Evolutionary conservation across 176 grass and related monocot species (phyloP), one percentile per base, ranked within the genome.

Genomic region (Typha latifolia): DNA sequence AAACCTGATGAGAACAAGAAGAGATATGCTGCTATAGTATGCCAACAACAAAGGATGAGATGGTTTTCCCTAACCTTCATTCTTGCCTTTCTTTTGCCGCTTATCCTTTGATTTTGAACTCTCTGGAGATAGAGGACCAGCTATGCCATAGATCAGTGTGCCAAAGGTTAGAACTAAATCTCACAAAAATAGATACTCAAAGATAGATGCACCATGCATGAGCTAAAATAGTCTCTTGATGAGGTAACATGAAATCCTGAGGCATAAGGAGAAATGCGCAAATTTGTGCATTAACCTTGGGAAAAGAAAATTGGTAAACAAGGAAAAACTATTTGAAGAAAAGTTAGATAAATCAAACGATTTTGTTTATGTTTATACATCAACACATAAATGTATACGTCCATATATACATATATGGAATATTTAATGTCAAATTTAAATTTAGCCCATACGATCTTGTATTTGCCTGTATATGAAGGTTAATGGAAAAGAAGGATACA

Each of bases 71-170:
- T 61, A 76, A 99, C 95, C 95, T 82, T 90, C 95, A 61, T 67
- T 85, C 77, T 74, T 94, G n/a, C 85, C 86, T 79, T 81, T 94
- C 84, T 90, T 99, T 70, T 78, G 89, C 55, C 70, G 81, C 69
- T 99, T 94, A 53, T 77, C 83, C 79, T 90, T 93, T 64, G 87
- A 74, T 76, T 85, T 72, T 66, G 95, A 84, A 63, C 66, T 90
- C 48, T 70, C 82, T 31, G 78, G 49, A 63, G 75, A 77, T 47
- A 70, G 64, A 64, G 84, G 72, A 57, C 89, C 89, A 79, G 63
- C 56, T 16, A 66, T 84, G 66, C 34, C 63, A 84, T 50, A 72
- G 53, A 59, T 59, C 20, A 21, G 20, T 19, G 20, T 59, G 20
- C 6, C 22, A 59, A 59, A 22, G 22, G 53, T 59, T 59, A 59